Percentiles rank a stretch among this genome's conserved stretches.
Evolutionary conservation across 306 rosid species (phyloP).

Genomic region (Malus fusca): DNA sequence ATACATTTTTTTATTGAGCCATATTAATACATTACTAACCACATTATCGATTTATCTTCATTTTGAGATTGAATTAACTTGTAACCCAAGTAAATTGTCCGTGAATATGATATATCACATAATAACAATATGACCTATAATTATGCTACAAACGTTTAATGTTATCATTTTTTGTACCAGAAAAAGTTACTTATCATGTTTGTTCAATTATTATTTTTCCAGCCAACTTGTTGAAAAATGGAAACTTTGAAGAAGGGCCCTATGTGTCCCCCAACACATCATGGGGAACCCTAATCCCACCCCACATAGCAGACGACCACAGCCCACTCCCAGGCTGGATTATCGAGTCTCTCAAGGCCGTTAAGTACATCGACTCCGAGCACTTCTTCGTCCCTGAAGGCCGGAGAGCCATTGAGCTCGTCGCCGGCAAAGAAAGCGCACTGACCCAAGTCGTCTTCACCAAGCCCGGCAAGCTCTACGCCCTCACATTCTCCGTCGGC

Average conservation of each 20-base stretch:
- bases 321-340: slow-evolving; percentile 83
- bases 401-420: slow-evolving; percentile 60
- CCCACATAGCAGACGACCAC: slow-evolving; percentile 58
- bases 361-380: slow-evolving; percentile 64
- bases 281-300: slow-evolving; percentile 68
- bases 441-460: slow-evolving; percentile 54
- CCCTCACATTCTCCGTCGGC: slow-evolving; percentile 61
- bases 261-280: slow-evolving; percentile 45
- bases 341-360: slow-evolving; percentile 75
- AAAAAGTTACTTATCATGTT: too few relatives aligned
- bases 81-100: too few relatives aligned
- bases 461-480: slow-evolving; percentile 33
- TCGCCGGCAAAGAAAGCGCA: slow-evolving; percentile 81
- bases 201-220: slow-evolving; percentile 1
- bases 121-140: too few relatives aligned
- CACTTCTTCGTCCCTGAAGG: slow-evolving; percentile 64
- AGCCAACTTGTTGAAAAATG: slow-evolving; percentile 69
- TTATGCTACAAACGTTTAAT: too few relatives aligned
- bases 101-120: background rate
- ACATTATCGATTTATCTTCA: too few relatives aligned
- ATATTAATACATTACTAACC: too few relatives aligned
- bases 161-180: too few relatives aligned
- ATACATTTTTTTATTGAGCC: too few relatives aligned
- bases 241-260: slow-evolving; percentile 75
- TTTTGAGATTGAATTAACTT: too few relatives aligned